Conservation (phyloP, 176 grass and related monocot genomes). For the Oryza meridionalis region DNA sequence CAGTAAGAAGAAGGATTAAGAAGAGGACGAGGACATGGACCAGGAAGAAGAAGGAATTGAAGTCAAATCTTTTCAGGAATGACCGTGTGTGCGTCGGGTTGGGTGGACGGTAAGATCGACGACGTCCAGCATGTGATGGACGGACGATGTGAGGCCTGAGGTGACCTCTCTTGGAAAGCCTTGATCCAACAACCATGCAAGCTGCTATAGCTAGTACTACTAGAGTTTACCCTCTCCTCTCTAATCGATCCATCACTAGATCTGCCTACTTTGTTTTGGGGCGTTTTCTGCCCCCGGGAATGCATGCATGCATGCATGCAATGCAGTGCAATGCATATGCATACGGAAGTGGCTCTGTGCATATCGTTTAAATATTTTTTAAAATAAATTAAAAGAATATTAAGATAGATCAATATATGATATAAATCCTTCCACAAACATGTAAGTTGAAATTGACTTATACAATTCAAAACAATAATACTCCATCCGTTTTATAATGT, state of each 20-base stretch:
- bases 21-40: not conserved
- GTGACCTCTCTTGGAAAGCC: conserved; percentile 58
- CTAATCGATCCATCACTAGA: conserved; percentile 15
- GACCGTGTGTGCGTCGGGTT: conserved; percentile 1
- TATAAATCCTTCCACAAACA: too few species aligned
- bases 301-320: not conserved
- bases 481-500: too few species aligned
- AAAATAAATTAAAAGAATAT: too few species aligned
- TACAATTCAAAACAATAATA: too few species aligned
- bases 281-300: conserved; percentile 7
- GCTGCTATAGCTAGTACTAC: not conserved
- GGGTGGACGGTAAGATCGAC: not conserved
- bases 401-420: too few species aligned
- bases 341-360: too few species aligned
- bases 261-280: conserved; percentile 35
- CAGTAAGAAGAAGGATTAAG: not conserved
- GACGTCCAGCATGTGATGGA: conserved; percentile 29
- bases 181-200: conserved; percentile 36
- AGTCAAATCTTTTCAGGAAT: conserved; percentile 53
- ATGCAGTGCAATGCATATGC: too few species aligned
- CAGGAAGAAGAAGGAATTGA: conserved; percentile 32
- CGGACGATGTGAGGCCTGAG: conserved; percentile 35
- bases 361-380: too few species aligned
- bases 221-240: conserved; percentile 46
- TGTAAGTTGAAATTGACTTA: too few species aligned